These are phyloP conservation scores for Exophiala bonariae DNA, from an alignment of 2,329 filamentous ascomycete species.

Conservation along the genomic window DNA sequence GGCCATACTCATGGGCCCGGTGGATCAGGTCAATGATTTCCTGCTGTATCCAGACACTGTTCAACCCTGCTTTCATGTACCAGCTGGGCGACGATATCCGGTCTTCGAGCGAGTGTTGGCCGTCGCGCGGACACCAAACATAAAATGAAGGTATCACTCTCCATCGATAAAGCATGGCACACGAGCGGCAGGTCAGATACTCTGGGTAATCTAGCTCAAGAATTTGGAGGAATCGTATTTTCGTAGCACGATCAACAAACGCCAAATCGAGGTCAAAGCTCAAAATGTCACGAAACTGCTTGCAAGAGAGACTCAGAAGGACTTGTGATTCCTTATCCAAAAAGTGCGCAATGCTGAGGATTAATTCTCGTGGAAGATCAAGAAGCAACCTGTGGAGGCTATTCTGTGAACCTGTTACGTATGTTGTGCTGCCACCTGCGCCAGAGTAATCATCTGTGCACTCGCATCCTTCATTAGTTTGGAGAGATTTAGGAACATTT, in stretches of 20 bases:
- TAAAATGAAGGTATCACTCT: constrained; percentile 3
- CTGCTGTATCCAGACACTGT: constrained; percentile 6
- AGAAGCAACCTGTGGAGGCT: not conserved
- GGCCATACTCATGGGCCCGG: constrained; percentile 16
- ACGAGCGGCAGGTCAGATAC: constrained; percentile 20
- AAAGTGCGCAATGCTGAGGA: not conserved
- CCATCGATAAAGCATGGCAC: constrained; percentile 16
- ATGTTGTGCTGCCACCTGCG: too few species aligned
- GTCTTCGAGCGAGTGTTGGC: not conserved
- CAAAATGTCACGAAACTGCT: constrained; percentile 17
- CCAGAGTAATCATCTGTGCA: not conserved
- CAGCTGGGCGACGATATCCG: not conserved
- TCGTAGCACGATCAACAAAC: constrained; percentile 7
- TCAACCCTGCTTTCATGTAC: not conserved
- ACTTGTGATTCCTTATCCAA: not conserved
- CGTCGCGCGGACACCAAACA: constrained; percentile 15
- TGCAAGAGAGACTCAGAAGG: constrained; percentile 4
- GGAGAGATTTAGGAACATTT: not conserved
- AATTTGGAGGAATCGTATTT: constrained; percentile 15
- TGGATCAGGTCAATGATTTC: constrained; percentile 16
- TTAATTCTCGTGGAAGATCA: not conserved
- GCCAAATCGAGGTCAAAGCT: constrained; percentile 11
- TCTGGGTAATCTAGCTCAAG: constrained; percentile 20
- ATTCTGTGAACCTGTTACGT: not conserved
- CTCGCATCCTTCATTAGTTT: not conserved